Base-by-base conservation (phyloP, 805 yeast genomes). In the Candida nemodendra region DNA sequence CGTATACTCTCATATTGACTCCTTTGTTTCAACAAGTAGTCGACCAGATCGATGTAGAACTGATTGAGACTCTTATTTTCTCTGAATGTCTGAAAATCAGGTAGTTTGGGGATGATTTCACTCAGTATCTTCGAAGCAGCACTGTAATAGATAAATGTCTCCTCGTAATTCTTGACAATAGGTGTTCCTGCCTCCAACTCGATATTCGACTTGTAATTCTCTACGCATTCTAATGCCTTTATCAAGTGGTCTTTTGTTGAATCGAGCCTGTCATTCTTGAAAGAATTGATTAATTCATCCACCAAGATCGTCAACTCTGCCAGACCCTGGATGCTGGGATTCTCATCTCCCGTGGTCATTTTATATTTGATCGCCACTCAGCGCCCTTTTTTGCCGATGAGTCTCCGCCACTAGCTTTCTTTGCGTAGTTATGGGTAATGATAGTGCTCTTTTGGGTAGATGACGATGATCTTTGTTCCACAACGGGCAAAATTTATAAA, bases 161-260 rank as follows among this genome's bases (percentile, higher is more conserved):
- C 57, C 34, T 58, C 61, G 30, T 44, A 47, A 27, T 45, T 36
- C 13, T 37, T 27, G 38, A 41, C 18, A 12, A 16, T 18, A 3
- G n/a, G 26, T 23, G 25, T 27, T 3, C 25, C 37, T 35, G 38
- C 28, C 19, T 34, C 18, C 16, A 36, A 27, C 23, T 36, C 41
- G 3, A 43, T 35, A 18, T 40, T 35, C 14, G 40, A 37, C 35
- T 41, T 51, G 41, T 48, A 58, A 25, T 41, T 46, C 23, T 53
- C 53, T 18, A 50, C 50, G 29, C 59, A 52, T 22, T 58, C 59
- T 7, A 58, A 33, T 12, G 62, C 58, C 33, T 50, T 53, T 19
- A 39, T 45, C 7, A 56, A 37, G 40, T 48, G 54, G 22, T 46
- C 44, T 35, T 38, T 42, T 8, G 48, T 34, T 5, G 51, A 27